A percentile compares a stretch with the other conserved stretches of the same genome.
These are phyloP conservation scores for Truncatella angustata DNA, from an alignment of 2,329 filamentous ascomycete genomes.

Conservation along the genomic window DNA sequence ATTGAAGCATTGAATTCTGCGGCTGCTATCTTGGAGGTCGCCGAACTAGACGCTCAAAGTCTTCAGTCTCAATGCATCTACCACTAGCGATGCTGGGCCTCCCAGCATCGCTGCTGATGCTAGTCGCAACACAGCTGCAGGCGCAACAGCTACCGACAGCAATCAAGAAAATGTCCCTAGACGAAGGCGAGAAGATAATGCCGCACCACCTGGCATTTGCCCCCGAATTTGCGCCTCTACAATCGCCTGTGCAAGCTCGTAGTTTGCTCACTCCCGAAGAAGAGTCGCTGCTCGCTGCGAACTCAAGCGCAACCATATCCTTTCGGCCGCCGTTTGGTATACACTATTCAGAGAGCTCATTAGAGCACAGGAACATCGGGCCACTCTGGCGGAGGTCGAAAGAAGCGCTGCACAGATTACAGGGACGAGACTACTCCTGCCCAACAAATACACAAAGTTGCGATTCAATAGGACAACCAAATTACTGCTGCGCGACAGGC, in stretches of 20 bases:
- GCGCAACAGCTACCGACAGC: conserved; percentile 51
- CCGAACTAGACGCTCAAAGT: too few relatives aligned
- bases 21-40: not conserved
- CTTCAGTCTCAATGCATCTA: conserved; percentile 35
- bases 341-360: conserved; percentile 33
- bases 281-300: conserved; percentile 24
- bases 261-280: conserved; percentile 24
- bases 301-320: conserved; percentile 32
- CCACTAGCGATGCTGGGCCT: conserved; percentile 34
- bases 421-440: conserved; percentile 62
- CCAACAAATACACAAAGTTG: conserved; percentile 66
- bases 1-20: not conserved
- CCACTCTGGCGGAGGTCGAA: conserved; percentile 41
- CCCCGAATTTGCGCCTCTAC: conserved; percentile 21
- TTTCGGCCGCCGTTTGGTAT: conserved; percentile 52
- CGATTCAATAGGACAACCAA: conserved; percentile 59
- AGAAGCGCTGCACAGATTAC: conserved; percentile 45
- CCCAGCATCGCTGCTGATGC: conserved; percentile 43
- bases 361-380: conserved; percentile 18
- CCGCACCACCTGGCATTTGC: conserved; percentile 61
- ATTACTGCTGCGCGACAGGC: conserved; percentile 70
- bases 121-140: conserved; percentile 38
- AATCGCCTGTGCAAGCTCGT: conserved; percentile 29
- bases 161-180: conserved; percentile 69
- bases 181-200: conserved; percentile 72